Percentiles rank a stretch among this genome's conserved stretches.
Conservation (phyloP, 2,329 filamentous ascomycete species). For the Cladosporium sp. region DNA sequence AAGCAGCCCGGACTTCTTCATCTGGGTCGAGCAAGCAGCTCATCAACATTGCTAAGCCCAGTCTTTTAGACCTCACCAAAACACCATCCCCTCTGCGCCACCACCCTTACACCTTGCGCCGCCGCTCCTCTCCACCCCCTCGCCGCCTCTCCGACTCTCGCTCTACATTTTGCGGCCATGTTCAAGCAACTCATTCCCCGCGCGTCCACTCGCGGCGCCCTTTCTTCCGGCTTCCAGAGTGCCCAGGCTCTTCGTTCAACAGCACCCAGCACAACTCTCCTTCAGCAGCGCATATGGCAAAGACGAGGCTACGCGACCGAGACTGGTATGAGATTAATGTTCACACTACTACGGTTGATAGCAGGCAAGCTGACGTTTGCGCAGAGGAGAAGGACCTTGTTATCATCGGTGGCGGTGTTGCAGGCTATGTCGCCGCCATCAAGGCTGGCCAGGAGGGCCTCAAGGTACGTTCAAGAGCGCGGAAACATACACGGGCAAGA, state of each 20-base stretch:
- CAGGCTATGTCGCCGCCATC: constrained; percentile 97
- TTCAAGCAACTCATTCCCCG: constrained; percentile 29
- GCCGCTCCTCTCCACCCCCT: constrained; percentile 14
- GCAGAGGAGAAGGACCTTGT: constrained; percentile 93
- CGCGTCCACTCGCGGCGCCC: constrained; percentile 27
- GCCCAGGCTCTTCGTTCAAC: constrained; percentile 22
- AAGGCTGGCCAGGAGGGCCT: constrained; percentile 97
- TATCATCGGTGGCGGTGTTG: constrained; percentile 96
- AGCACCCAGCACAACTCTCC: constrained; percentile 44
- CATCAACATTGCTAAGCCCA: constrained; percentile 3
- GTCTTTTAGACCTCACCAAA: constrained; percentile 9
- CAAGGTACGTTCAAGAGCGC: constrained; percentile 62
- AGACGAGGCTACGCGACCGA: constrained; percentile 59
- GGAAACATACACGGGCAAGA: background rate
- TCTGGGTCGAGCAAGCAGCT: constrained; percentile 3
- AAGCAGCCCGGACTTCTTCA: background rate
- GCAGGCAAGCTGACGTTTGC: constrained; percentile 34
- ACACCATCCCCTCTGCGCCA: background rate
- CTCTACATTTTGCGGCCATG: constrained; percentile 22
- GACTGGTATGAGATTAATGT: constrained; percentile 41
- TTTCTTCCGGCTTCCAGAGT: constrained; percentile 25
- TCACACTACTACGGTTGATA: constrained; percentile 7
- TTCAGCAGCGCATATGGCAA: constrained; percentile 53
- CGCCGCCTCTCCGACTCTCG: background rate
- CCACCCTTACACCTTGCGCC: constrained; percentile 14